Percentiles rank a stretch among this genome's conserved stretches.
phyloP scores from a whole-genome alignment of 2,329 filamentous ascomycete species.

The Elsinoe australis region DNA sequence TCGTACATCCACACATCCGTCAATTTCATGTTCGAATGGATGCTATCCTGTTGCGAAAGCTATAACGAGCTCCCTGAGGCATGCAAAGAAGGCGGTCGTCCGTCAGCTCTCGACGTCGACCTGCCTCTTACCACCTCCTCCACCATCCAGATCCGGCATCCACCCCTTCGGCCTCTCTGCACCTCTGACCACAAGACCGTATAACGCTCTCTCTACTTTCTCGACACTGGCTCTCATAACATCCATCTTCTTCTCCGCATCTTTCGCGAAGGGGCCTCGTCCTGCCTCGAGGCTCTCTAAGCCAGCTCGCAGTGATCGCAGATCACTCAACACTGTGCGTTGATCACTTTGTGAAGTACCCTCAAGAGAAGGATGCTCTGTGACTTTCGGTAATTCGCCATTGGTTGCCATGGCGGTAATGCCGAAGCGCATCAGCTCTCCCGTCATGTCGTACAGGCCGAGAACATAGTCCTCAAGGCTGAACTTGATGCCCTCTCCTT shows the following conservation, averaged over 20 bases:
- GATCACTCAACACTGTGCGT: constrained; percentile 68
- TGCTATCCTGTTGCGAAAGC: too few species aligned
- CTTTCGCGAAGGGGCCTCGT: constrained; percentile 47
- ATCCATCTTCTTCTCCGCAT: constrained; percentile 71
- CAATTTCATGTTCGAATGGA: too few species aligned
- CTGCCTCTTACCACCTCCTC: constrained; percentile 30
- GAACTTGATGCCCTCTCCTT: constrained; percentile 50
- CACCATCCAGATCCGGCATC: constrained; percentile 70
- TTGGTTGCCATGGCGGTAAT: constrained; percentile 78
- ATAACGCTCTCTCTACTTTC: constrained; percentile 88
- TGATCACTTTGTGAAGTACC: constrained; percentile 24
- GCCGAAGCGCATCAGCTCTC: constrained; percentile 94
- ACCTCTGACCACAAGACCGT: constrained; percentile 78
- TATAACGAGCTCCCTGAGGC: too few species aligned
- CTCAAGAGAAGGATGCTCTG: constrained; percentile 32
- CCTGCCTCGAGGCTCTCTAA: constrained; percentile 65
- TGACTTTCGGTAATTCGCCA: constrained; percentile 42
- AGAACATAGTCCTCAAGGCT: constrained; percentile 81
- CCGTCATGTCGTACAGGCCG: constrained; percentile 86
- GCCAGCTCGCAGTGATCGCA: constrained; percentile 66
- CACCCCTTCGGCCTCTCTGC: constrained; percentile 85
- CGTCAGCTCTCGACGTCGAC: constrained; percentile 37
- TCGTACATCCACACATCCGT: too few species aligned
- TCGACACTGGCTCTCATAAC: constrained; percentile 82
- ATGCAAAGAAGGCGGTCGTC: too few species aligned